These are phyloP conservation scores for Penicillium cataractarum DNA, from an alignment of 495 filamentous ascomycete species.

Conservation along the genomic window DNA sequence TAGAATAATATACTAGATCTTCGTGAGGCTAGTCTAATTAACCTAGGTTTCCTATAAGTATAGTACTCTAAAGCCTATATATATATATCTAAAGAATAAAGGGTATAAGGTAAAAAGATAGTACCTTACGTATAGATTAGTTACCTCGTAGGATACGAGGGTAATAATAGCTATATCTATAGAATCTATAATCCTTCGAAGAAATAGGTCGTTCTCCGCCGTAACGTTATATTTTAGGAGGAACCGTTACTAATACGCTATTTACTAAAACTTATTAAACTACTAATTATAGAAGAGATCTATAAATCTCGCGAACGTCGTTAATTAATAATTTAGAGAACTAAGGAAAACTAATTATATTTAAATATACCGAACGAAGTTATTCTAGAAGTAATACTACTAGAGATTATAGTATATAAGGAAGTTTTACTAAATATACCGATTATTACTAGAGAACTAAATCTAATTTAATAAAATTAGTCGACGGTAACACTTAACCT, in stretches of 20 bases:
- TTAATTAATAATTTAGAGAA: neutral
- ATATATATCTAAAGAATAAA: neutral
- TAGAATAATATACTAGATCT: neutral
- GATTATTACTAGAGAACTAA: too few relatives aligned
- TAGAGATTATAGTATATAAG: too few relatives aligned
- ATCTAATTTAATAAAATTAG: too few relatives aligned
- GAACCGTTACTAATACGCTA: neutral
- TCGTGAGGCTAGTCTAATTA: neutral
- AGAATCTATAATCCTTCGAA: neutral
- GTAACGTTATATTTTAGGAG: neutral
- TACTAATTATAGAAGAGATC: neutral
- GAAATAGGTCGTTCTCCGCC: too few relatives aligned
- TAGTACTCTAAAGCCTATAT: neutral
- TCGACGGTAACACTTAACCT: too few relatives aligned
- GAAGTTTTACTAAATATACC: too few relatives aligned
- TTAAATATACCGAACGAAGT: too few relatives aligned
- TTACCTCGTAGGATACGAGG: neutral
- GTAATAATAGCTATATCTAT: neutral
- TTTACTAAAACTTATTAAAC: neutral
- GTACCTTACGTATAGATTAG: neutral
- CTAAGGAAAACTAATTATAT: too few relatives aligned
- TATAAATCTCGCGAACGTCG: too few relatives aligned
- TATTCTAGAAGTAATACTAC: too few relatives aligned
- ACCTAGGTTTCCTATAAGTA: neutral
- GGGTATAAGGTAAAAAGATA: neutral